Evolutionary conservation across 2,329 filamentous ascomycete genomes (phyloP), one percentile per base, ranked within the genome.

Genomic region (Colletotrichum sublineola): DNA sequence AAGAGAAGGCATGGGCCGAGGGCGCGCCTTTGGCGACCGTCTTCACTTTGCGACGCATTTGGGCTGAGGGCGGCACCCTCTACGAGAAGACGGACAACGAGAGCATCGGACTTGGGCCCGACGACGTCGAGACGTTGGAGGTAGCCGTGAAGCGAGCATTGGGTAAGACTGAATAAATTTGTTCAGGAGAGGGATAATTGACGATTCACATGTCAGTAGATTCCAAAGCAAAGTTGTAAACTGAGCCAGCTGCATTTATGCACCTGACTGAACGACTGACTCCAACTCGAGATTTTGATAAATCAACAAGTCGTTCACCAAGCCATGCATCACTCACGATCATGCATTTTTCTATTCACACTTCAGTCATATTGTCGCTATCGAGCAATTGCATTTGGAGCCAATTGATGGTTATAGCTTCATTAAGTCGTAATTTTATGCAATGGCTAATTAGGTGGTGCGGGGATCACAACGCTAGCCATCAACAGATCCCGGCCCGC

Each of bases 21-120:
- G 84, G 84, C 0, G 80, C 84, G 58, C 85, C 90, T 0, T 73
- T 78, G 24, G 90, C 90, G 0, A 89, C 89, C 0, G 75, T 82
- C 1, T 84, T 86, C 61, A 94, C 92, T 0, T 81, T 94, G 75
- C 84, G 90, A 57, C 83, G 93, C 24, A 94, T 94, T 63, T 94
- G 92, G 93, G 88, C 88, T 0, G 89, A 93, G 76, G 93, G 93
- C 0, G 90, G 91, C 1, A 94, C 92, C 0, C 79, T 94, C 57
- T 94, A 94, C 77, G 87, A 89, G 1, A 87, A 88, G 80, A 88
- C 90, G 67, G 92, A 93, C 77, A 94, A 94, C 76, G 86, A 84
- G 38, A 76, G 85, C 1, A 85, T 94, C 65, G 89, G 85, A 0
- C 48, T 87, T 14, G 76, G 78, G 8, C 84, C 84, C 5, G 85